Evolutionary conservation across 768 basidiomycete species (phyloP), one percentile per base, ranked within the genome.

Genomic region (Auricularia auricula-judae): DNA sequence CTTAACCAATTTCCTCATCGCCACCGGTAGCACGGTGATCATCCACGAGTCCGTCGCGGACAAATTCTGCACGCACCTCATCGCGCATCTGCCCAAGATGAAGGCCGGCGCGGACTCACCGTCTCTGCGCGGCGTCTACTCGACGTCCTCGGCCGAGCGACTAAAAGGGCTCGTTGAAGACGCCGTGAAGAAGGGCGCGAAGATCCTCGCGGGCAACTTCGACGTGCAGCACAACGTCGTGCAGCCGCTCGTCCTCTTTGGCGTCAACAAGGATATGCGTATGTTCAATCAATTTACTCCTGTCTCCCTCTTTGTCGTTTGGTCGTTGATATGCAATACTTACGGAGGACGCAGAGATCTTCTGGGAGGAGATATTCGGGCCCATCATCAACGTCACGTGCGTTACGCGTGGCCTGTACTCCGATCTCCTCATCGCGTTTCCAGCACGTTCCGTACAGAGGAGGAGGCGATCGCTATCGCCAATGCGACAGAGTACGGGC

Each of bases 401-500:
- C 23, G 56, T 29, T 23, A 29, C 29, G 56, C 56, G 12, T 33
- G 11, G 56, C 7, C 14, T 35, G 12, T 33, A 23, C 56, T 33
- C 54, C 21, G 29, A 10, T 56, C 29, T 0, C 3, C 21, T 14
- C 11, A 14, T 8, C 4, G 23, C 23, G 3, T 29, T 35, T 12
- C 8, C 56, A 67, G 18, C 1, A 67, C 65, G 3, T 68, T 65
- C 68, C 65, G 64, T 47, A 68, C 62, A 3, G 69, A 70, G 18
- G 68, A 68, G 3, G 70, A 75, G 61, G 72, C 72, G 16, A 64
- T 75, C 62, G 36, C 51, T 16, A 68, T 74, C 42, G 75, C 74
- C 29, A 76, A 78, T 67, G 70, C 70, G 23, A 68, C 69, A 58
- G 69, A 72, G 11, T 74, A 70, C 44, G 76, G 76, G 8, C 70